Evolutionary conservation across 768 basidiomycete genomes (phyloP), one percentile per base, ranked within the genome.

Genomic region (Amylocystis lapponica): DNA sequence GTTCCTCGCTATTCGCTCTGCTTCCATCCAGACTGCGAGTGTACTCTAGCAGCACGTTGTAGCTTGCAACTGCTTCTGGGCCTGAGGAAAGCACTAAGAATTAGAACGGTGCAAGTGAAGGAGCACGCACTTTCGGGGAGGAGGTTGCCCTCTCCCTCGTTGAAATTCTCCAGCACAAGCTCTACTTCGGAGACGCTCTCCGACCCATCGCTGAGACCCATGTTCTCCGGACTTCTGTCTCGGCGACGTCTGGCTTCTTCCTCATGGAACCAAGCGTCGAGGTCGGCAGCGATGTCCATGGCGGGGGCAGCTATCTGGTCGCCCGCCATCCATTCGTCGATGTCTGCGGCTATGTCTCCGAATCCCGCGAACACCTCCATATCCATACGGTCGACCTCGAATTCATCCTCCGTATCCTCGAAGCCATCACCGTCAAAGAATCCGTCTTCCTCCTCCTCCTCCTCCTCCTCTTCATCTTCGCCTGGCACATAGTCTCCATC

Each of bases 401-500:
- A 68, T 8, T 51, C 58, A 20, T 66, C 68, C 8, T 67, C 57
- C 14, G 56, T 57, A 13, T 69, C 66, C 25, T 64, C 63, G 52
- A 67, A 67, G 9, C 57, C 66, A 39, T 76, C 71, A 20, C 65
- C 63, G 41, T 75, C 75, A 39, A 49, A 39, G 53, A 70, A 68
- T 10, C 49, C 61, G 27, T 77, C 69, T 40, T 69, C 74, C 30
- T 60, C 57, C 5, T 61, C 62, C 29, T 68, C 66, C 21, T 63
- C 63, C 29, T 41, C n/a, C n/a, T 41, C 17, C 14, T 76, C 76
- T 45, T 80, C 78, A 29, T 71, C 66, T 4, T 71, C 69, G 4
- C 69, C 68, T 5, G 80, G 81, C 17, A 82, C 57, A 51, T 83
- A 84, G 60, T 84, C 82, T 14, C 74, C 82, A 55, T 83, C 81